Conservation (phyloP, 805 yeast species). For the Pichia thaimueangensis region DNA sequence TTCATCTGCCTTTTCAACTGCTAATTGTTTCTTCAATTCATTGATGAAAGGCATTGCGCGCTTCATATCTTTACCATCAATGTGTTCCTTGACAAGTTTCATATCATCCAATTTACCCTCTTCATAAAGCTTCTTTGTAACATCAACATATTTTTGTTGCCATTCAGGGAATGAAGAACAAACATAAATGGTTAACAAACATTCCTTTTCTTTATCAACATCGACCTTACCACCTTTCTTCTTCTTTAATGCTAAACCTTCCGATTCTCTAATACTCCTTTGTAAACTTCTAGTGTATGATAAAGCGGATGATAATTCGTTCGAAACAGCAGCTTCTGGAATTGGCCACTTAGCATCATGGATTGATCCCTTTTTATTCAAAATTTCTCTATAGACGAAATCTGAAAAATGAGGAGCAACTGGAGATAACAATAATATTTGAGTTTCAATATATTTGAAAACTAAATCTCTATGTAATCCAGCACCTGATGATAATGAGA, state of each 20-base stretch:
- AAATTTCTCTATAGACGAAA: slow-evolving; percentile 75
- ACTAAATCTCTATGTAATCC: slow-evolving; percentile 82
- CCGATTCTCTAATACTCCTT: slow-evolving; percentile 88
- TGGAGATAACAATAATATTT: slow-evolving; percentile 80
- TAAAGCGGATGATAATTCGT: slow-evolving; percentile 57
- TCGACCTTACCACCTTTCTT: slow-evolving; percentile 83
- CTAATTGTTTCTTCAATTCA: slow-evolving; percentile 72
- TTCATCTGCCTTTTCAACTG: slow-evolving; percentile 58
- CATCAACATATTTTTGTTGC: slow-evolving; percentile 53
- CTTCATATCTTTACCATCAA: slow-evolving; percentile 83
- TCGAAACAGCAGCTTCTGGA: slow-evolving; percentile 59
- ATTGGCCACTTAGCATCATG: slow-evolving; percentile 76
- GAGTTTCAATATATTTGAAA: slow-evolving; percentile 75
- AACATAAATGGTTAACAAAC: slow-evolving; percentile 63
- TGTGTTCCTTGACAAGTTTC: slow-evolving; percentile 54
- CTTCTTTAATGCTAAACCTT: slow-evolving; percentile 75
- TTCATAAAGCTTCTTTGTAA: slow-evolving; percentile 73
- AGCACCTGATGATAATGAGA: slow-evolving; percentile 39
- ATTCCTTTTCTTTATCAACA: slow-evolving; percentile 68
- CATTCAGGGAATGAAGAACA: slow-evolving; percentile 74
- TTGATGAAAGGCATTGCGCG: slow-evolving; percentile 97
- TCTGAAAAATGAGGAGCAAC: slow-evolving; percentile 96
- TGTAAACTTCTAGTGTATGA: slow-evolving; percentile 73
- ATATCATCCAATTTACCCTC: slow-evolving; percentile 57
- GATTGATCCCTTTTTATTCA: slow-evolving; percentile 58